Conservation (phyloP, 1,139 yeast genomes). For the Protomyces inouyei region DNA sequence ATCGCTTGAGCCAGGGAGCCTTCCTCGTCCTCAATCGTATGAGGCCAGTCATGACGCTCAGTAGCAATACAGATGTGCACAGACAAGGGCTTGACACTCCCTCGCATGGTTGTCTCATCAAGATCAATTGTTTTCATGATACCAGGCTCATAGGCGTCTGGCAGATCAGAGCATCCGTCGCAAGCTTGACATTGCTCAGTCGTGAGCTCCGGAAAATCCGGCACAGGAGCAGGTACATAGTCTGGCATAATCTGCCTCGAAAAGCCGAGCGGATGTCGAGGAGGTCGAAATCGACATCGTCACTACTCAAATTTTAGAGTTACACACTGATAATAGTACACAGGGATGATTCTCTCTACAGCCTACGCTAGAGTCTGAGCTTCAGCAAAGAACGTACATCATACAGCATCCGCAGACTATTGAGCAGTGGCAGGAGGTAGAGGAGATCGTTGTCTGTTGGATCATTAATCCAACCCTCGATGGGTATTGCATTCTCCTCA, state of each 20-base stretch:
- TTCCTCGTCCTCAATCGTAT: slow-evolving; percentile 12
- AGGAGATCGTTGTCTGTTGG: slow-evolving; percentile 79
- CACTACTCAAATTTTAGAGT: too few species aligned
- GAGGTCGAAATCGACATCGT: too few species aligned
- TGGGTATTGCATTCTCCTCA: slow-evolving; percentile 77
- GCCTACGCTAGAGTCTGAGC: neutral
- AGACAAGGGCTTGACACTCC: slow-evolving; percentile 15
- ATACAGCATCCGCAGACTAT: slow-evolving; percentile 70
- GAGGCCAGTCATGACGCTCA: slow-evolving; percentile 15
- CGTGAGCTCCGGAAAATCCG: slow-evolving; percentile 17
- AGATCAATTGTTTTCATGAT: slow-evolving; percentile 9
- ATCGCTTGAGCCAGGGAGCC: slow-evolving; percentile 3
- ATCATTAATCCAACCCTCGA: slow-evolving; percentile 97
- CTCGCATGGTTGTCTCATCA: slow-evolving; percentile 5
- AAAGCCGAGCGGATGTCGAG: too few species aligned
- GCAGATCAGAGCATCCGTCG: slow-evolving; percentile 1
- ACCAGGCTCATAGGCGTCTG: neutral
- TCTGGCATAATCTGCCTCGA: neutral
- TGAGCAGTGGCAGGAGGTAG: slow-evolving; percentile 72
- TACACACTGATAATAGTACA: too few species aligned
- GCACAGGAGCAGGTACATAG: slow-evolving; percentile 18
- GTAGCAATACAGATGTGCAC: slow-evolving; percentile 15
- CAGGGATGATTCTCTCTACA: too few species aligned
- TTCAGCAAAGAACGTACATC: slow-evolving; percentile 74
- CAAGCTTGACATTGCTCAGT: slow-evolving; percentile 6